A percentile compares a stretch with the other conserved stretches of the same genome.
phyloP scores from a whole-genome alignment of 345 rosid genomes.

The Citrus mangshanensis region DNA sequence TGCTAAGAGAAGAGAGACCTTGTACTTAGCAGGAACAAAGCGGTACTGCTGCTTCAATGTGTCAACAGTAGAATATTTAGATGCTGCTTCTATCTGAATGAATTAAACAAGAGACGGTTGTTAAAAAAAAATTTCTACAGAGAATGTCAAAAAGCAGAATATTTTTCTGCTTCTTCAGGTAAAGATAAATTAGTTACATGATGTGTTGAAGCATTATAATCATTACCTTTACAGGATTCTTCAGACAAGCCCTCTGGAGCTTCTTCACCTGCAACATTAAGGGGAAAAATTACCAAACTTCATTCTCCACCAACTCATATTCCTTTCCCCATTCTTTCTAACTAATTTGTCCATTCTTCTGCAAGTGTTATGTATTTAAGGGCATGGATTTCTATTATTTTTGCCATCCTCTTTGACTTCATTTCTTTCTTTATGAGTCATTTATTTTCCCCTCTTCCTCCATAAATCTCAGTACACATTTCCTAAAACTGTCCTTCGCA shows the following conservation, averaged over 20 bases:
- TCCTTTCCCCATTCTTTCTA: neutral
- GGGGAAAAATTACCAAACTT: constrained; percentile 12
- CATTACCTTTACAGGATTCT: constrained; percentile 87
- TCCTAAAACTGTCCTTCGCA: neutral
- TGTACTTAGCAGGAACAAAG: constrained; percentile 76
- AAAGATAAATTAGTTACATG: neutral
- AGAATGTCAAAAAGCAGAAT: neutral
- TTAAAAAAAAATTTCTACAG: constrained; percentile 8
- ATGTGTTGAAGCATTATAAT: neutral
- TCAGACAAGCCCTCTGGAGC: constrained; percentile 90
- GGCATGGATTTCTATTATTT: neutral
- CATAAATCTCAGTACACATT: neutral
- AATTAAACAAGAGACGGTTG: constrained; percentile 9
- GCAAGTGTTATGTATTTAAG: neutral
- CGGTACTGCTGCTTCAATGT: constrained; percentile 81
- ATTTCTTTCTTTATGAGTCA: neutral
- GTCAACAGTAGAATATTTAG: constrained; percentile 92
- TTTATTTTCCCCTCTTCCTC: neutral
- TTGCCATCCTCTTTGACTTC: neutral
- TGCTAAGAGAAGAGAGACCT: constrained; percentile 43
- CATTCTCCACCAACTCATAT: constrained; percentile 10
- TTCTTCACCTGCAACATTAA: constrained; percentile 61
- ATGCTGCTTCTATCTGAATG: constrained; percentile 84
- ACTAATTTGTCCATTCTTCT: neutral
- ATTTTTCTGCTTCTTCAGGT: neutral